Conservation (phyloP, 106 monocot species). For the Dioscorea alata region DNA sequence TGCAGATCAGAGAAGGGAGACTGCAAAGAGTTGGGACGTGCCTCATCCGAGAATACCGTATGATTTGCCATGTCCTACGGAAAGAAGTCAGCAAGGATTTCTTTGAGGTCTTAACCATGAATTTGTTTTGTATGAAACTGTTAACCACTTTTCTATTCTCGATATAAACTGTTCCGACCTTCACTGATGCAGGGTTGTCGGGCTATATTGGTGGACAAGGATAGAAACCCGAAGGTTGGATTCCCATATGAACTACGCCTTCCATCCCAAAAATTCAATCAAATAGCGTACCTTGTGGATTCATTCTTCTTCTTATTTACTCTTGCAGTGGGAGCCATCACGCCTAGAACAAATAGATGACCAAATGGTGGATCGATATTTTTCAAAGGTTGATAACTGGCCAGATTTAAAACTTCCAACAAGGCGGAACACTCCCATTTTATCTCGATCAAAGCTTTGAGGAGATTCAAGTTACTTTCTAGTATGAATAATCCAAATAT, state of each 20-base stretch:
- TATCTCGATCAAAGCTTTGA: slow-evolving; percentile 42
- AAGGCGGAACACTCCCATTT: slow-evolving; percentile 5
- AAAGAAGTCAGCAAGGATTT: slow-evolving; percentile 79
- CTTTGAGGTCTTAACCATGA: slow-evolving; percentile 51
- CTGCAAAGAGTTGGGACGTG: slow-evolving; percentile 54
- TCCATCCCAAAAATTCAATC: not conserved
- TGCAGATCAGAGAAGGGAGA: slow-evolving; percentile 89
- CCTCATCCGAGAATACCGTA: slow-evolving; percentile 62
- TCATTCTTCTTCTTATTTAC: not conserved
- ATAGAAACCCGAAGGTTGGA: slow-evolving; percentile 80
- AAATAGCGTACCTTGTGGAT: not conserved
- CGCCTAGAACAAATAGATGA: slow-evolving; percentile 55
- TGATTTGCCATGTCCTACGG: slow-evolving; percentile 66
- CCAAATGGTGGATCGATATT: slow-evolving; percentile 49
- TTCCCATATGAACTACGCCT: not conserved
- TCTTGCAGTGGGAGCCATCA: slow-evolving; percentile 76
- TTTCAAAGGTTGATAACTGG: slow-evolving; percentile 69
- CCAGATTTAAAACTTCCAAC: slow-evolving; percentile 65
- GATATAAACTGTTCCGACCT: not conserved
- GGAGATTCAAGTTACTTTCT: too few relatives aligned
- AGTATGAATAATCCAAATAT: too few relatives aligned
- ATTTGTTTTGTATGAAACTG: not conserved
- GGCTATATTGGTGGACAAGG: slow-evolving; percentile 83
- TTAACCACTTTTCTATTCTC: not conserved
- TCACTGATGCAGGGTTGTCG: slow-evolving; percentile 59